These are phyloP conservation scores for Papiliotrema nemorosa DNA, from an alignment of 1,284 basidiomycete species.

Conservation along the genomic window DNA sequence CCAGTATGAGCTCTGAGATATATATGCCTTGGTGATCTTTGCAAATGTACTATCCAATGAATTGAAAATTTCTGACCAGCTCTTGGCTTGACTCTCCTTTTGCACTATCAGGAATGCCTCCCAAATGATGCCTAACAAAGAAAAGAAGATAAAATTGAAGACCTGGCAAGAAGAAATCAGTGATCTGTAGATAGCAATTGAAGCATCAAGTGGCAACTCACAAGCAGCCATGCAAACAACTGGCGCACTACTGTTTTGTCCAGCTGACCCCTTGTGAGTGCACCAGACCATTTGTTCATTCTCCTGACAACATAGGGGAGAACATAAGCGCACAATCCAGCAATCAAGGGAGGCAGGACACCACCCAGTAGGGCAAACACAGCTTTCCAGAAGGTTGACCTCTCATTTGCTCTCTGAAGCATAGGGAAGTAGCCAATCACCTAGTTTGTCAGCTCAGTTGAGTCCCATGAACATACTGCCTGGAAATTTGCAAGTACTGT, in stretches of 20 bases:
- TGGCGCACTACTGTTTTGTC: conserved; percentile 33
- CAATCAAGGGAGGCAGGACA: conserved; percentile 23
- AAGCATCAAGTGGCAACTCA: too few relatives aligned
- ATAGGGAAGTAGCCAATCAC: conserved; percentile 8
- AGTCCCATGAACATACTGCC: conserved; percentile 3
- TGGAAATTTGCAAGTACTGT: conserved; percentile 30
- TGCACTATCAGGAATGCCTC: conserved; percentile 26
- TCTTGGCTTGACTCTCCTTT: conserved; percentile 20
- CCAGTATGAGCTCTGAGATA: conserved; percentile 37
- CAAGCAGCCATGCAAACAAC: conserved; percentile 31
- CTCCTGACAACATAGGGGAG: conserved; percentile 32
- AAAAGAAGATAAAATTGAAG: conserved; percentile 38
- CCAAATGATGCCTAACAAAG: conserved; percentile 31
- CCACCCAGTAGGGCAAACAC: conserved; percentile 27
- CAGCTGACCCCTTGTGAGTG: conserved; percentile 30
- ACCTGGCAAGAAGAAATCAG: conserved; percentile 12
- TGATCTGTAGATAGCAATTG: too few relatives aligned
- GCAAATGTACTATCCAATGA: conserved; percentile 27
- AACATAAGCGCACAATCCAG: conserved; percentile 29
- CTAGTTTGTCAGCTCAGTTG: neutral
- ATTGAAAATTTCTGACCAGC: conserved; percentile 16
- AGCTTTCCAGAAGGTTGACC: conserved; percentile 19
- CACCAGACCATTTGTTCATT: conserved; percentile 30
- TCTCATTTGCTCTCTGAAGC: conserved; percentile 14
- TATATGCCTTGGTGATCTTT: conserved; percentile 35